phyloP scores from a whole-genome alignment of 116 monocot genomes.

The Phalaenopsis hybrid region DNA sequence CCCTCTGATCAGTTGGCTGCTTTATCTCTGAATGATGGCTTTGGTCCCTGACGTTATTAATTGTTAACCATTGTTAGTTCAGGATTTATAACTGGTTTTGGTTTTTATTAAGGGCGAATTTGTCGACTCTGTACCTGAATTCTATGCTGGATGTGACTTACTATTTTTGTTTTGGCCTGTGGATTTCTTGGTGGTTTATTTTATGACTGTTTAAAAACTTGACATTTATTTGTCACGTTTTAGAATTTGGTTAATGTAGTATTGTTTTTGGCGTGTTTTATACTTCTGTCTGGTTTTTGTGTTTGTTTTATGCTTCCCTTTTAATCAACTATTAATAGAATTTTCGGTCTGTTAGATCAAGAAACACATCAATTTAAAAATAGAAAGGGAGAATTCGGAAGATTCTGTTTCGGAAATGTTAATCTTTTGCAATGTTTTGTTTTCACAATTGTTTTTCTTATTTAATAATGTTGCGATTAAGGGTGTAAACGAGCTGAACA shows the following conservation, averaged over 20 bases:
- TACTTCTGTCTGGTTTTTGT: too few relatives aligned
- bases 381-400: too few relatives aligned
- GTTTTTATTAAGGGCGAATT: background rate
- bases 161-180: background rate
- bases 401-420: too few relatives aligned
- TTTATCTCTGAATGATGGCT: slow-evolving; percentile 29
- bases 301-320: too few relatives aligned
- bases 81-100: background rate
- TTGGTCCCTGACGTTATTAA: slow-evolving; percentile 3
- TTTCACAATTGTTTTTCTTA: too few relatives aligned
- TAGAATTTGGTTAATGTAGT: background rate
- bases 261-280: too few relatives aligned
- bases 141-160: background rate
- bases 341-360: too few relatives aligned
- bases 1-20: slow-evolving; percentile 35
- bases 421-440: too few relatives aligned
- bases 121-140: background rate
- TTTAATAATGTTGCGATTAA: too few relatives aligned
- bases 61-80: background rate
- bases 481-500: too few relatives aligned
- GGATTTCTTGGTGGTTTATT: background rate
- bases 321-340: too few relatives aligned
- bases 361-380: too few relatives aligned
- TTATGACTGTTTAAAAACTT: background rate
- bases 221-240: background rate